A percentile compares a stretch with the other conserved stretches of the same genome.
Conservation (phyloP, 1,284 basidiomycete genomes). For the Microbotryomycetes sp. region DNA sequence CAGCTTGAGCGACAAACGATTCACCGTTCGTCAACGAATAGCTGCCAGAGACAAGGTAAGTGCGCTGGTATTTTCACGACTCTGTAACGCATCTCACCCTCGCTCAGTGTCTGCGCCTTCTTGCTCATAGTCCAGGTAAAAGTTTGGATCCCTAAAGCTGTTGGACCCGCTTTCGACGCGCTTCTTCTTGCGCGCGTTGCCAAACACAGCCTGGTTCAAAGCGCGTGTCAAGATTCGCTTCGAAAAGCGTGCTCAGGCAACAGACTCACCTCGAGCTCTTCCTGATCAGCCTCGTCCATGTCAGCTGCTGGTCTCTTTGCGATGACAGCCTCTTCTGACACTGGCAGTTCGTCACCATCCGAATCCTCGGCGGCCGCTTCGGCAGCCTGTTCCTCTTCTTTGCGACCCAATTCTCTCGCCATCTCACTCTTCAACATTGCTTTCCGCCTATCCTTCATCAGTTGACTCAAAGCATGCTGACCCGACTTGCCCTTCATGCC, state of each 20-base stretch:
- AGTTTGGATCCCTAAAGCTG: slow-evolving; percentile 68
- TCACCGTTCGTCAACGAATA: slow-evolving; percentile 74
- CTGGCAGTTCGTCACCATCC: slow-evolving; percentile 37
- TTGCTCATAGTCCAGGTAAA: slow-evolving; percentile 87
- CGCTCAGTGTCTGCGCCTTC: slow-evolving; percentile 77
- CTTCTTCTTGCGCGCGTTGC: slow-evolving; percentile 48
- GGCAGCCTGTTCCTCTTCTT: slow-evolving; percentile 43
- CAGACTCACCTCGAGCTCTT: slow-evolving; percentile 51
- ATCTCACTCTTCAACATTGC: slow-evolving; percentile 48
- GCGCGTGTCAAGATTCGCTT: not conserved
- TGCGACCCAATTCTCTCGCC: slow-evolving; percentile 35
- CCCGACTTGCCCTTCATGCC: slow-evolving; percentile 58
- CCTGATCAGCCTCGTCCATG: slow-evolving; percentile 38
- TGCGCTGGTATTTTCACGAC: not conserved
- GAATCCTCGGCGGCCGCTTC: slow-evolving; percentile 19
- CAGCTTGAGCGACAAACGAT: slow-evolving; percentile 77
- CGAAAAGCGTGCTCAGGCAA: no score
- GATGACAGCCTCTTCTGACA: slow-evolving; percentile 40
- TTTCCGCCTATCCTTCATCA: slow-evolving; percentile 86
- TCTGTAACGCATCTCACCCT: slow-evolving; percentile 53
- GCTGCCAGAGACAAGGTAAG: slow-evolving; percentile 43
- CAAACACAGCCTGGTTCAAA: slow-evolving; percentile 60
- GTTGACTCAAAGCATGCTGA: slow-evolving; percentile 49
- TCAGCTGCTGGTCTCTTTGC: slow-evolving; percentile 29
- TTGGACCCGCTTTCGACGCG: slow-evolving; percentile 36